Evolutionary conservation across 2,329 filamentous ascomycete genomes (phyloP).

Genomic region (Graphiopsis chlorocephala): DNA sequence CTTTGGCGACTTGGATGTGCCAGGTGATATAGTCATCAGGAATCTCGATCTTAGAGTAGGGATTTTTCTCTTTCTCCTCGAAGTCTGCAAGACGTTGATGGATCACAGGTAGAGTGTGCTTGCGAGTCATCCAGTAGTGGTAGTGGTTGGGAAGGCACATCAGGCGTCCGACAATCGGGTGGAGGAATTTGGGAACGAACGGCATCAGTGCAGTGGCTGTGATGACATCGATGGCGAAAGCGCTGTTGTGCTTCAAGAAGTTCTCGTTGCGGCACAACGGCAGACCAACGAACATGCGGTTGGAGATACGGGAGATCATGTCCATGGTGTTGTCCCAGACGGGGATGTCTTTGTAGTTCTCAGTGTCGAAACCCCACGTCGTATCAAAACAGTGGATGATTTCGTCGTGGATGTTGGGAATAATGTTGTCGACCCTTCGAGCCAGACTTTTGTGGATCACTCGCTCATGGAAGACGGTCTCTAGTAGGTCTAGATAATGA

Average conservation of each 20-base stretch:
- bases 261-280: slow-evolving; percentile 46
- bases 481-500: slow-evolving; percentile 32
- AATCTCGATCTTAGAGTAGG: slow-evolving; percentile 43
- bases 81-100: slow-evolving; percentile 49
- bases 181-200: slow-evolving; percentile 48
- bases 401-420: slow-evolving; percentile 41
- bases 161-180: slow-evolving; percentile 50
- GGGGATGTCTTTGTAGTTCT: slow-evolving; percentile 34
- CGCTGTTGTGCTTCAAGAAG: slow-evolving; percentile 48
- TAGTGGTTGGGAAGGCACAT: slow-evolving; percentile 47
- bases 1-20: slow-evolving; percentile 52
- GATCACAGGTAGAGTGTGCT: slow-evolving; percentile 49
- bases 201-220: slow-evolving; percentile 39
- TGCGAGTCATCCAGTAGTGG: slow-evolving; percentile 47
- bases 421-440: slow-evolving; percentile 38
- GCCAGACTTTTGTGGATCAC: slow-evolving; percentile 42
- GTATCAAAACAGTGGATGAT: slow-evolving; percentile 34
- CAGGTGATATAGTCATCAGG: slow-evolving; percentile 60
- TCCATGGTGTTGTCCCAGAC: slow-evolving; percentile 34
- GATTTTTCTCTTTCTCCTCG: slow-evolving; percentile 42
- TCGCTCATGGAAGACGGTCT: slow-evolving; percentile 41
- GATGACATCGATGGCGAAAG: slow-evolving; percentile 52
- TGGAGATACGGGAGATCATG: slow-evolving; percentile 42
- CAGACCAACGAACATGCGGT: slow-evolving; percentile 46
- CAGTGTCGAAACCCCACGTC: slow-evolving; percentile 38